Evolutionary conservation across 345 rosid genomes (phyloP).

Genomic region (Cardamine chenopodiifolia): DNA sequence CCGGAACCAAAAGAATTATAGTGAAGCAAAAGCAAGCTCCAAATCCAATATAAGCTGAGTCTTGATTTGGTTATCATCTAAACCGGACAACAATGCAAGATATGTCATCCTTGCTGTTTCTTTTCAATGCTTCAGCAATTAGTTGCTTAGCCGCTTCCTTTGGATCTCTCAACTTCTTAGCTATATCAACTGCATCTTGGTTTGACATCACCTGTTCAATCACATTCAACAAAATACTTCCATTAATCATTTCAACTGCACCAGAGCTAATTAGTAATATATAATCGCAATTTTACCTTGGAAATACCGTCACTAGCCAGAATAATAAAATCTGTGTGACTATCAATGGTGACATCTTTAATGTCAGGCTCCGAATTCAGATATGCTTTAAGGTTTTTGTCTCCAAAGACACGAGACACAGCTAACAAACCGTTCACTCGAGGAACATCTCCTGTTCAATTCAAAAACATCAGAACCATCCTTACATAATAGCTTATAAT

Average conservation of each 20-base stretch:
- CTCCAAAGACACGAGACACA: slow-evolving; percentile 78
- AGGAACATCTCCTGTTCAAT: slow-evolving; percentile 68
- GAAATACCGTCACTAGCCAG: slow-evolving; percentile 78
- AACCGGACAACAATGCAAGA: slow-evolving; percentile 71
- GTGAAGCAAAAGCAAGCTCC: background rate
- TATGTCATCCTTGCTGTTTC: slow-evolving; percentile 67
- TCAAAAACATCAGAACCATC: slow-evolving; percentile 15
- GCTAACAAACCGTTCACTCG: slow-evolving; percentile 80
- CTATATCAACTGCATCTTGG: slow-evolving; percentile 64
- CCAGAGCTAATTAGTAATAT: background rate
- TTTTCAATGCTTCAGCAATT: slow-evolving; percentile 50
- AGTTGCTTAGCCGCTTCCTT: slow-evolving; percentile 57
- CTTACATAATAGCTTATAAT: background rate
- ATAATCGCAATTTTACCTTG: slow-evolving; percentile 49
- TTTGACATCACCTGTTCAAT: slow-evolving; percentile 57
- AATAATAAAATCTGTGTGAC: slow-evolving; percentile 49
- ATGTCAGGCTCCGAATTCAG: slow-evolving; percentile 68
- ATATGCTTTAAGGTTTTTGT: slow-evolving; percentile 71
- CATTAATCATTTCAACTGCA: background rate
- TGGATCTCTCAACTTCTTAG: slow-evolving; percentile 54
- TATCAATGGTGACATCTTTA: slow-evolving; percentile 44
- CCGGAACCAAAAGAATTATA: slow-evolving; percentile 4
- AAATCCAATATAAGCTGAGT: background rate
- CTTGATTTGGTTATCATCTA: slow-evolving; percentile 34
- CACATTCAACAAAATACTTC: background rate